phyloP scores from a whole-genome alignment of 257 asterid genomes.

The Solanum pinnatisectum region DNA sequence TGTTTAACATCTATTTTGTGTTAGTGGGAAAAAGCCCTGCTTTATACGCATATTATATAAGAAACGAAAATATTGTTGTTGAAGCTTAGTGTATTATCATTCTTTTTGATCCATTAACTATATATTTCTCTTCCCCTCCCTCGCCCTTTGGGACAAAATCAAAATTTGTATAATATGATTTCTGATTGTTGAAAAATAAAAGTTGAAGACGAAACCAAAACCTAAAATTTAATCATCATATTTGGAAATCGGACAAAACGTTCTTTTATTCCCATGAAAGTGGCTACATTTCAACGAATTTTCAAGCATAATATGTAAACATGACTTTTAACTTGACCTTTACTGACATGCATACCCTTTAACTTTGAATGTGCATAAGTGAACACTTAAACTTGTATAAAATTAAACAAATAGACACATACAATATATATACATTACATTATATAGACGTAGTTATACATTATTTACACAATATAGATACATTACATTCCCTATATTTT shows the following conservation, averaged over 20 bases:
- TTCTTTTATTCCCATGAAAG: neutral
- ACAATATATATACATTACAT: neutral
- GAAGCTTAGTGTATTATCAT: neutral
- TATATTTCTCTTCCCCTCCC: neutral
- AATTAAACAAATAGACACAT: neutral
- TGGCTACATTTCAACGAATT: neutral
- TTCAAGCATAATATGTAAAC: neutral
- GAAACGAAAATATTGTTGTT: neutral
- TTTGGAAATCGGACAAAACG: neutral
- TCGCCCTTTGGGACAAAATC: neutral
- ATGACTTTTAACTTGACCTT: neutral
- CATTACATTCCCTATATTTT: neutral
- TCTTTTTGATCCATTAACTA: too few species aligned
- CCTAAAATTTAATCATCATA: neutral
- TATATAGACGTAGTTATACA: neutral
- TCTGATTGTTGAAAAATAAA: neutral
- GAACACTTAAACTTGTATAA: too few species aligned
- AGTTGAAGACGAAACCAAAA: neutral
- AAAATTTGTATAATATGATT: neutral
- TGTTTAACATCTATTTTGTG: neutral
- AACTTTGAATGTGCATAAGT: too few species aligned
- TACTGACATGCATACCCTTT: neutral
- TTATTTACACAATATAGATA: neutral
- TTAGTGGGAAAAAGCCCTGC: neutral
- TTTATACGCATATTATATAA: neutral